Base-by-base conservation (phyloP, 2,329 filamentous ascomycete species). In the Aspergillus sp. region DNA sequence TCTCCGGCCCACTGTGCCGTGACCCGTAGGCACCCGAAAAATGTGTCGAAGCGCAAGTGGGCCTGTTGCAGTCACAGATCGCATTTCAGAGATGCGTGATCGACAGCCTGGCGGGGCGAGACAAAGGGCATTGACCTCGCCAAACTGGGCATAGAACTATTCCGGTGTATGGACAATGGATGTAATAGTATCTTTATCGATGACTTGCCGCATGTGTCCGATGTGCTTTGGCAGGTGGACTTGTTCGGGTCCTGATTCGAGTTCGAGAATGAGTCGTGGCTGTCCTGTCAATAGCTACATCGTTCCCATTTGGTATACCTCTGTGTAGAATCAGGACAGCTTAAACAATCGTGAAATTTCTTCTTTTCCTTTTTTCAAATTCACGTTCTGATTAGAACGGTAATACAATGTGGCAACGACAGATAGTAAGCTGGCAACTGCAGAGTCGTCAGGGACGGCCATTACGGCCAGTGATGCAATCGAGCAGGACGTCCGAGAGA, bases 401-500 rank as follows among this genome's bases (percentile, higher is more conserved):
- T 52, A 41, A 42, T 48, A 50, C 24, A 39, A 17, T 12, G 7
- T 36, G 32, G 30, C 22, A 17, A 51, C 52, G 55, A 42, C 43
- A 13, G 48, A 52, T 12, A 48, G 26, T 41, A 48, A 11, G 24
- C 11, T 34, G n/a, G 48, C 34, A 18, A 26, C 22, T 11, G 43
- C 41, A 18, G 12, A 18, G 1, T 11, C 15, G 30, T 47, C 48
- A n/a, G 43, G n/a, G 13, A 22, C n/a, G 13, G 20, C 49, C 18
- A 12, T 24, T 20, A n/a, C 49, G 18, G 41, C 26, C 42, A 52
- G 53, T 48, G 55, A 57, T 36, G 18, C 48, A 4, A 48, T 53
- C 26, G 48, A 57, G n/a, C 32, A 57, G 36, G 48, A 53, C 24
- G 43, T 53, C 32, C 22, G 43, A 17, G 48, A 53, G 48, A 53